These are phyloP conservation scores for Eucalyptus polyanthemos DNA, from an alignment of 345 rosid genomes.

Conservation along the genomic window DNA sequence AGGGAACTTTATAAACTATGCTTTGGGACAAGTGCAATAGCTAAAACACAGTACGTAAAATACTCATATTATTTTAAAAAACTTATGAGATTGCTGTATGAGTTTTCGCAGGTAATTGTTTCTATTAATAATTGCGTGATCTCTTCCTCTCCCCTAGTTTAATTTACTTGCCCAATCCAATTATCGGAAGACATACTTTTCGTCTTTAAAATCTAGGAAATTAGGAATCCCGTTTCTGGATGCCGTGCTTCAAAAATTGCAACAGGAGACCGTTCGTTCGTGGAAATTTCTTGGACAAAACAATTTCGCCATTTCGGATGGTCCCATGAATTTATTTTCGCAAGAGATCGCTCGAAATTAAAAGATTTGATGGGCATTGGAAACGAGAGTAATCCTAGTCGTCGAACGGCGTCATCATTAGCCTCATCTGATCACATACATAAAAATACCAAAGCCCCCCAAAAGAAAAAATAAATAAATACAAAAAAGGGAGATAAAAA, in stretches of 20 bases:
- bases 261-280: not conserved
- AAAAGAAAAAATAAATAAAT: not conserved
- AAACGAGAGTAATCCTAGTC: not conserved
- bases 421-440: not conserved
- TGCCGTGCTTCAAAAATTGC: not conserved
- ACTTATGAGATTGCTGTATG: no score
- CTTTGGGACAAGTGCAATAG: rapidly evolving
- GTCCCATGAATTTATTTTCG: not conserved
- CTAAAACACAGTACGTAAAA: rapidly evolving
- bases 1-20: no score
- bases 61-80: rapidly evolving
- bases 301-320: not conserved
- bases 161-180: not conserved
- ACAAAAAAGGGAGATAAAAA: not conserved
- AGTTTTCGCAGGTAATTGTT: not conserved
- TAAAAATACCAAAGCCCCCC: not conserved
- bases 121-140: not conserved
- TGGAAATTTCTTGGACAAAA: not conserved
- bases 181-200: no score
- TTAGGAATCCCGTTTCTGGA: not conserved
- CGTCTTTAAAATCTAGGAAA: not conserved
- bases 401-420: not conserved
- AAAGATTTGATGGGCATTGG: not conserved
- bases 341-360: not conserved
- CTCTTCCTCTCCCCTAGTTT: not conserved